Percentiles rank a stretch among this genome's conserved stretches.
These are phyloP conservation scores for Aspergillus sp. DNA, from an alignment of 2,329 filamentous ascomycete species.

Conservation along the genomic window DNA sequence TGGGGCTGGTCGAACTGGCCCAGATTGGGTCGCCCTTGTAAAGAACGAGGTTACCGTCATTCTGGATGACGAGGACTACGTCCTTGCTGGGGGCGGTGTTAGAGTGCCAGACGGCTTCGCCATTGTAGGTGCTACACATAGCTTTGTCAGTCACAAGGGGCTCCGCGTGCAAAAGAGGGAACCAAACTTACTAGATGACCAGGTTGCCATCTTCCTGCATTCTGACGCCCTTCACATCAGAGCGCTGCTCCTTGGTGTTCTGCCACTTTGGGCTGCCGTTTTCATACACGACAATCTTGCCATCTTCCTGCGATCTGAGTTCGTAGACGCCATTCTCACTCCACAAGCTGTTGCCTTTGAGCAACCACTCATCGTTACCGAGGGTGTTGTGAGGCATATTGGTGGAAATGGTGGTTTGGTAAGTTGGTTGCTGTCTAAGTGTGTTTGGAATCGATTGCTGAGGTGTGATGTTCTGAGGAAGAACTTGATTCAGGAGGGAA, in stretches of 20 bases:
- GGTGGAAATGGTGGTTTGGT: not conserved
- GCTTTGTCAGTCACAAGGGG: not conserved
- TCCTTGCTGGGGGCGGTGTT: not conserved
- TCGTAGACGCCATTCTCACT: constrained; percentile 1
- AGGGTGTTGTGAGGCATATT: constrained; percentile 1
- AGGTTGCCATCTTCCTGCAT: constrained; percentile 1
- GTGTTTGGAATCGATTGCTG: not conserved
- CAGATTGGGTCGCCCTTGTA: constrained; percentile 1
- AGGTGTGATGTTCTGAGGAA: not conserved
- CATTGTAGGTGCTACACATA: not conserved
- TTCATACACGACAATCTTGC: not conserved
- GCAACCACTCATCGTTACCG: constrained; percentile 1
- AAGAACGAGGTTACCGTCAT: constrained; percentile 1
- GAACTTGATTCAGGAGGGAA: not conserved
- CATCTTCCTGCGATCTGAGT: not conserved
- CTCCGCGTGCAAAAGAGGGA: not conserved
- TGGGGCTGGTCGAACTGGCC: not conserved
- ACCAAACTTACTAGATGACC: not conserved
- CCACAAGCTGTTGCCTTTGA: not conserved
- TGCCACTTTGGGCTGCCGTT: not conserved
- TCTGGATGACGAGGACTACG: not conserved
- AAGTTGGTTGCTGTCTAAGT: not conserved
- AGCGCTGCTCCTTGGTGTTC: constrained; percentile 1
- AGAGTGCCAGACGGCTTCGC: not conserved
- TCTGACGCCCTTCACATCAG: not conserved